Base-by-base conservation (phyloP, 768 basidiomycete species). In the Candolleomyces efflorescens region DNA sequence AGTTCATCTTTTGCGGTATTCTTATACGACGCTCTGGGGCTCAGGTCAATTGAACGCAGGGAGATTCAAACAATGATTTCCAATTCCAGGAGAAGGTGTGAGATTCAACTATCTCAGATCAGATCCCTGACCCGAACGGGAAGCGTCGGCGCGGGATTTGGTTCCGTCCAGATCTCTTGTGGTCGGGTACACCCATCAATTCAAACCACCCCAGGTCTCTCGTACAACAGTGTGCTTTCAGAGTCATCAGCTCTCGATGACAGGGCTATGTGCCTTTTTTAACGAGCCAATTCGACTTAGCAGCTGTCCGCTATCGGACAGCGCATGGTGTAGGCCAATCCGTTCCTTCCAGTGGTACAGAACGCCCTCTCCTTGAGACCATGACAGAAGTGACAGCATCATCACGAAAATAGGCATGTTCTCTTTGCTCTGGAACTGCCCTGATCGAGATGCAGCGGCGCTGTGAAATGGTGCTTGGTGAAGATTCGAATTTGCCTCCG, bases 371-470 rank as follows among this genome's bases (percentile, higher is more conserved):
- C 32, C 32, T 32, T 32, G 32, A 11, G 11, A 32, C 32, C 32
- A 11, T 32, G 32, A 32, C 32, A 32, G 7, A 5, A 32, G 11
- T 32, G 32, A 32, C 32, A 32, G 32, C 32, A 27, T 9, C 27
- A 32, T 32, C 32, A 32, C 32, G 11, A 32, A 32, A 43, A 43
- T 43, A 17, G 41, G 2, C 17, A 17, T 43, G 17, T 43, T 23
- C n/a, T 12, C 51, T 18, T 1, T 7, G n/a, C 17, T 36, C 55
- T 48, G 7, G 20, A 15, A 17, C 9, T 4, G 15, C 55, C 47
- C 55, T 56, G 55, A 56, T 56, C 55, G 47, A 49, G 55, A 56
- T 56, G 55, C n/a, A n/a, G n/a, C 20, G 55, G 55, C 55, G 55
- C 9, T 9, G 27, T 32, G 32, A 32, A 32, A 11, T 32, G 32